Evolutionary conservation across 2,329 filamentous ascomycete species (phyloP).

Genomic region (Colletotrichum scovillei): DNA sequence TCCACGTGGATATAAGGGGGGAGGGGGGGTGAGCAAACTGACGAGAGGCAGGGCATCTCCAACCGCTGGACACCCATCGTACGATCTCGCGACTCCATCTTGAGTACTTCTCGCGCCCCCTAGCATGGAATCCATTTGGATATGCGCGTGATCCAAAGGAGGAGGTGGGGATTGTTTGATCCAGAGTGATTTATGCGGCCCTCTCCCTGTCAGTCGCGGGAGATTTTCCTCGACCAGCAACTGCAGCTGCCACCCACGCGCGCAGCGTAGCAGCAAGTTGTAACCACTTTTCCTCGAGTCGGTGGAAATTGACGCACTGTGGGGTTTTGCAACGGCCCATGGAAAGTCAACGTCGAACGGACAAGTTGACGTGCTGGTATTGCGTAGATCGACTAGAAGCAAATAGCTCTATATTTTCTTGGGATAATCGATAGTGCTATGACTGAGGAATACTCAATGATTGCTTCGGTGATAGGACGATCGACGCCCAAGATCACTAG

Average conservation of each 20-base stretch:
- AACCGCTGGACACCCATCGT: neutral
- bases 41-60: neutral
- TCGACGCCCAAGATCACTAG: conserved; percentile 2
- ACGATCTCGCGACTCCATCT: neutral
- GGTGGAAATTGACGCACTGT: neutral
- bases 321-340: neutral
- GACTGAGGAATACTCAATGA: neutral
- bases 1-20: conserved; percentile 28
- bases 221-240: neutral
- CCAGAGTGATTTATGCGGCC: neutral
- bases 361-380: neutral
- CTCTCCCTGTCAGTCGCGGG: neutral
- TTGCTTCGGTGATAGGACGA: neutral
- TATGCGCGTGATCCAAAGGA: neutral
- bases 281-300: neutral
- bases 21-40: neutral
- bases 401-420: neutral
- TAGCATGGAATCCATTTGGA: neutral
- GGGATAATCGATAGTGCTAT: neutral
- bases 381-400: neutral
- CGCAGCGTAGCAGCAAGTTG: neutral
- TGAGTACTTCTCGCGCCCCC: neutral
- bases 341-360: neutral
- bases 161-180: neutral
- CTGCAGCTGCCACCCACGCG: neutral